phyloP scores from a whole-genome alignment of 1,139 yeast genomes.

The Taiozyma sp. region DNA sequence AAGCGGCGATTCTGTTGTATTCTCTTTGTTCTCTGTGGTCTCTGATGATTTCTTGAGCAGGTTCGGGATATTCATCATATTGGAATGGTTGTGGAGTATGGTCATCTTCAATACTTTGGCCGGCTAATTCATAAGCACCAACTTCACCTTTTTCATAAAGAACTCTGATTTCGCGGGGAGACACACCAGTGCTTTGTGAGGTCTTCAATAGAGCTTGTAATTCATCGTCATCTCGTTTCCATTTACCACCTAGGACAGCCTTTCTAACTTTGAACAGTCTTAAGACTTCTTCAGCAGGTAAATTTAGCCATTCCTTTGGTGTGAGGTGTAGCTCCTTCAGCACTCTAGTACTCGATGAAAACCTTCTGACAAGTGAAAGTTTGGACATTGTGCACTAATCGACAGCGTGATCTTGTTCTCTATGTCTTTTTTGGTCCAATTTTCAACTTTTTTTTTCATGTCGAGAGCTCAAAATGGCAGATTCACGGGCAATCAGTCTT shows the following conservation, averaged over 20 bases:
- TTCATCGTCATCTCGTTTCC: slow-evolving; percentile 48
- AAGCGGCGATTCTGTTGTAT: slow-evolving; percentile 80
- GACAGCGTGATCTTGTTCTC: not conserved
- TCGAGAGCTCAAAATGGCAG: not conserved
- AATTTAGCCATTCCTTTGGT: slow-evolving; percentile 67
- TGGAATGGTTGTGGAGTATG: slow-evolving; percentile 23
- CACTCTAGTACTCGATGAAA: slow-evolving; percentile 10
- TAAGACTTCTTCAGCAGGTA: slow-evolving; percentile 59
- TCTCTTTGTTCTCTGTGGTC: slow-evolving; percentile 61
- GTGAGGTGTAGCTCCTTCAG: slow-evolving; percentile 21
- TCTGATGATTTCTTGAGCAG: slow-evolving; percentile 55
- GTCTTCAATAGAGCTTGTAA: slow-evolving; percentile 40
- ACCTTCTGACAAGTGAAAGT: slow-evolving; percentile 9
- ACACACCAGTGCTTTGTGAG: slow-evolving; percentile 30
- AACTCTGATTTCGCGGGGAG: slow-evolving; percentile 26
- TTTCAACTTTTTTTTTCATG: not conserved
- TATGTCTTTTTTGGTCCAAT: not conserved
- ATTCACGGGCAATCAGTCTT: not conserved
- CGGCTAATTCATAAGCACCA: slow-evolving; percentile 28
- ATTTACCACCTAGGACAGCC: slow-evolving; percentile 49
- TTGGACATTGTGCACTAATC: slow-evolving; percentile 10
- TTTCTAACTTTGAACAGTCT: slow-evolving; percentile 58
- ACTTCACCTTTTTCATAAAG: slow-evolving; percentile 35
- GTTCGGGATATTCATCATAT: slow-evolving; percentile 54
- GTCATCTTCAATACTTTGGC: slow-evolving; percentile 28